Evolutionary conservation across 2,329 filamentous ascomycete genomes (phyloP), one percentile per base, ranked within the genome.

Genomic region (Trichoderma sp.): DNA sequence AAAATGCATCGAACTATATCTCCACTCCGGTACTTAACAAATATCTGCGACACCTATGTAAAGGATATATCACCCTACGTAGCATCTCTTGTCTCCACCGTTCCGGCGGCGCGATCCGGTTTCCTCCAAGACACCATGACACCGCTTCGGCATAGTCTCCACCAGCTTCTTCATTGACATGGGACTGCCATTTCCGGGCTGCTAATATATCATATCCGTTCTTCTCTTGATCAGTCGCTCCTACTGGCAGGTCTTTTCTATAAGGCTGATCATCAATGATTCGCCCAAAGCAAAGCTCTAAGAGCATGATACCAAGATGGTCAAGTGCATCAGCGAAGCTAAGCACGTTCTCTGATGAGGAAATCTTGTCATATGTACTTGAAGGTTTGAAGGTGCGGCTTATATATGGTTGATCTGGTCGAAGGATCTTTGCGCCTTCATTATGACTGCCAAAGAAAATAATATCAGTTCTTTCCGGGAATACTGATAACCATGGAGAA

Each of bases 401-500:
- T 31, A 69, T 52, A 21, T 69, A 27, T 5, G 67, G 67, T 1
- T 69, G 33, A 11, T 64, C 67, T 14, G 64, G 33, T 4, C 19
- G n/a, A 7, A 61, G 7, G n/a, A 55, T 2, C 24, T 16, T 21
- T 21, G 31, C 5, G 13, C 49, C 31, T 19, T 21, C n/a, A 4
- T 14, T 24, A n/a, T 43, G 21, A 24, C 19, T 21, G 40, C 24
- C 13, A 40, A 57, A 21, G 47, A 71, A 70, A n/a, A 61, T 5
- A 24, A 77, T 73, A 31, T 75, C 73, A 1, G 49, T 52, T n/a
- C 73, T 74, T 6, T 37, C 71, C 3, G 63, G 71, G 0, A 70
- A 63, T 0, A 47, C 37, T 0, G 72, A 57, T 8, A 77, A 64
- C 76, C 75, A 78, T 0, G 73, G 73, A 0, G 75, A 72, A 3